Percentiles rank a stretch among this genome's conserved stretches.
These are phyloP conservation scores for Syncephalastrum sp. DNA, from an alignment of 371 early-diverging fungal species.

Conservation along the genomic window DNA sequence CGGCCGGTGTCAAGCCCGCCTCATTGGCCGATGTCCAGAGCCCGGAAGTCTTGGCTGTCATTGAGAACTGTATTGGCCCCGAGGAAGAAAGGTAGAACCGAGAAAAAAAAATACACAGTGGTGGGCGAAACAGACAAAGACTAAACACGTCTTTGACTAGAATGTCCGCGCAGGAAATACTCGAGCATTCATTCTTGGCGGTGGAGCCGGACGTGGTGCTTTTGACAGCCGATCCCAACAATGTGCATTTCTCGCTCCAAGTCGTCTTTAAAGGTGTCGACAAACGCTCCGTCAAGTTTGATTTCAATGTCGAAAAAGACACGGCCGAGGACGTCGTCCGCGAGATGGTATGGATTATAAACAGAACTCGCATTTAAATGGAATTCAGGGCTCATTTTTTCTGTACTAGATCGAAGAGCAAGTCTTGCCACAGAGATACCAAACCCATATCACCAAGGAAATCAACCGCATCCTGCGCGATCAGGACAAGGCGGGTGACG, in stretches of 20 bases:
- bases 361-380: not conserved
- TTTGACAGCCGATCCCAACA: conserved; percentile 47
- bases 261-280: conserved; percentile 72
- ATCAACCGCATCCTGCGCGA: conserved; percentile 77
- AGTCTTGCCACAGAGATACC: conserved; percentile 63
- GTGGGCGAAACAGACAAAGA: not conserved
- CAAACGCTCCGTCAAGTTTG: conserved; percentile 72
- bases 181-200: conserved; percentile 50
- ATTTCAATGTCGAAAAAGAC: conserved; percentile 74
- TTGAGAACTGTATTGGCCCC: conserved; percentile 62
- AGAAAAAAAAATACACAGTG: not conserved
- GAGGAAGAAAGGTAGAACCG: conserved; percentile 55
- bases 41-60: conserved; percentile 63
- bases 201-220: conserved; percentile 65
- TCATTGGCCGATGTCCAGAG: conserved; percentile 57
- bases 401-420: conserved; percentile 56
- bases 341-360: conserved; percentile 58
- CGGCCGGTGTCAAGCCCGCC: conserved; percentile 64
- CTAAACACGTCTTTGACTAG: conserved; percentile 6
- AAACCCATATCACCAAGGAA: conserved; percentile 69
- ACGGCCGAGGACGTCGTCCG: conserved; percentile 79
- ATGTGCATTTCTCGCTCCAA: conserved; percentile 63
- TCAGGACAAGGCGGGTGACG: conserved; percentile 43
- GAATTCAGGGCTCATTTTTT: conserved; percentile 1
- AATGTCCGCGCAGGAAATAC: conserved; percentile 50